These are phyloP conservation scores for Starmera dryadoides DNA, from an alignment of 805 yeast species.

Conservation along the genomic window DNA sequence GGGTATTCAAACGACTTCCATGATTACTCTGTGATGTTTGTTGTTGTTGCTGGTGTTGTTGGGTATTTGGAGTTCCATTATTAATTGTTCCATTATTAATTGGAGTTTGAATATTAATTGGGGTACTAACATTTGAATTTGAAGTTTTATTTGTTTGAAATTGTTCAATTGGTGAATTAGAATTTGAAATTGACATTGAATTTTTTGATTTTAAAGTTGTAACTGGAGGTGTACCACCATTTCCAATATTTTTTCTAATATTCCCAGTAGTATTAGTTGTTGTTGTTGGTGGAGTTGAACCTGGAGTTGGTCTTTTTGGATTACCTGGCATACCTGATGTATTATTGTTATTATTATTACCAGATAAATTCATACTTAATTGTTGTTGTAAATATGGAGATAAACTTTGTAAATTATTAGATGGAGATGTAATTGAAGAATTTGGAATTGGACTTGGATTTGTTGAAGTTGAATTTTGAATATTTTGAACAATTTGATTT, in stretches of 20 bases:
- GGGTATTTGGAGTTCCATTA: background rate
- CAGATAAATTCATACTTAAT: slow-evolving; percentile 4
- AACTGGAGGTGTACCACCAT: slow-evolving; percentile 1
- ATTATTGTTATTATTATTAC: too few relatives aligned
- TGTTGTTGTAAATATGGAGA: slow-evolving; percentile 8
- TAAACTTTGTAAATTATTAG: slow-evolving; percentile 8
- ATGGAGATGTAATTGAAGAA: slow-evolving; percentile 7
- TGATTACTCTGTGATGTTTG: background rate
- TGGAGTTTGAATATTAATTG: background rate
- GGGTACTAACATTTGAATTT: slow-evolving; percentile 2
- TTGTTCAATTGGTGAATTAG: background rate
- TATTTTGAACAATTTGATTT: slow-evolving; percentile 3
- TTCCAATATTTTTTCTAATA: background rate
- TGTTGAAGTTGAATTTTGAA: slow-evolving; percentile 3
- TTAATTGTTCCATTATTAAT: slow-evolving; percentile 1
- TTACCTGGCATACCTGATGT: too few relatives aligned
- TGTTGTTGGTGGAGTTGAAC: slow-evolving; percentile 6
- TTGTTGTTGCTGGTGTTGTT: slow-evolving; percentile 2
- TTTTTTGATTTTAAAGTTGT: background rate
- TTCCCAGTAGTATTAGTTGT: background rate
- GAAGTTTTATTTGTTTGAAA: background rate
- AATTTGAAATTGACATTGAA: background rate
- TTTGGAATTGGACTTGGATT: slow-evolving; percentile 8
- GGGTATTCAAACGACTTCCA: background rate
- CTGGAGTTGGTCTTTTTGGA: slow-evolving; percentile 13